Evolutionary conservation across 441 rosid species (phyloP), one percentile per base, ranked within the genome.

Genomic region (Codiaeum variegatum): DNA sequence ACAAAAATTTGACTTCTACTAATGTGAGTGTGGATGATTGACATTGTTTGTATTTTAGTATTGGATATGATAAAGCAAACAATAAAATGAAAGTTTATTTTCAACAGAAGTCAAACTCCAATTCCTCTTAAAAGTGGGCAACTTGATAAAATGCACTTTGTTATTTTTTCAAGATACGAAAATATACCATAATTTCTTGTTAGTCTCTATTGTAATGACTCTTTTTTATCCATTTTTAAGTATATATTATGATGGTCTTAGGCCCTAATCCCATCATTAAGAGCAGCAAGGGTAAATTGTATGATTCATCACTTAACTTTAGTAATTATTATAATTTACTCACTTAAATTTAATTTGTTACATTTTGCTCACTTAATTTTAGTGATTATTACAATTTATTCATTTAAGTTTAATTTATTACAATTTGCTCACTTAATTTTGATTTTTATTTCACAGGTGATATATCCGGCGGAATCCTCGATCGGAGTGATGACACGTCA

Each of bases 71-170:
- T 15, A 7, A 67, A 12, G 55, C 15, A 49, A 15, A 28, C 38
- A 36, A 36, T 13, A 21, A 21, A 0, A 38, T 8, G 7, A 1
- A 9, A 56, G 1, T 16, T 40, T 9, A n/a, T 28, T 70, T 69
- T 3, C 3, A 28, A 26, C 29, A 29, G 58, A 47, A 71, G 74
- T 71, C 74, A 71, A 28, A 52, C 44, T 38, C 29, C 15, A 40
- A 46, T 54, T 46, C 51, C 66, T 44, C 67, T 58, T 21, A 49
- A 4, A 62, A 75, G 78, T 69, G 74, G 78, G 38, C 74, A 75
- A 75, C 36, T 69, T 69, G 74, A 52, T n/a, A 19, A n/a, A n/a
- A 32, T 76, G 81, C 82, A 78, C 73, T 74, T 74, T 68, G 11
- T 0, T 40, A 40, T 72, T 62, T 56, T 72, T 62, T 56, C 2